Evolutionary conservation across 441 rosid species (phyloP), one percentile per base, ranked within the genome.

Genomic region (Erodium texanum): DNA sequence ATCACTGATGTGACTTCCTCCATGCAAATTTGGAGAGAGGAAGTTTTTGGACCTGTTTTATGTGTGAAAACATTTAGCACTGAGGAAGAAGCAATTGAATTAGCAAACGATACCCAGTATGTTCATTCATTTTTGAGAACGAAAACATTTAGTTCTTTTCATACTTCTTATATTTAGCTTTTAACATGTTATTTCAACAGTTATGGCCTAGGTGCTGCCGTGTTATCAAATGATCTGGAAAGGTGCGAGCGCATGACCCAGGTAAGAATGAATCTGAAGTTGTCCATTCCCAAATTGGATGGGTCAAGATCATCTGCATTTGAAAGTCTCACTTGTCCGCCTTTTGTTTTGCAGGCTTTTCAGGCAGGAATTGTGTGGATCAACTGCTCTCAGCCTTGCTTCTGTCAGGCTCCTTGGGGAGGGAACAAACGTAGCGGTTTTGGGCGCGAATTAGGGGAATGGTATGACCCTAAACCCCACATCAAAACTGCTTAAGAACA

Each of bases 21-120:
- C 72, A 89, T 89, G 99, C 86, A 94, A 84, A 92, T 94, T 66
- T 94, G 99, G 99, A 92, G 89, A 75, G 99, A 94, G 73, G 99
- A 94, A 83, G 97, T 92, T 52, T 94, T 94, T 78, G 99, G 98
- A 70, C 98, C 99, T 68, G 96, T 92, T 73, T 80, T 94, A 1
- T 88, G 94, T 72, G 87, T 89, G 38, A 92, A 89, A 82, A 88
- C 97, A 66, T 94, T 94, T 79, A 73, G 82, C 54, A 80, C 87
- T 0, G 98, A 94, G 82, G 98, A 94, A 32, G 99, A 92, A 84
- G 98, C 99, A 62, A 87, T 92, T 64, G 89, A 87, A 32, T 82
- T 92, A 81, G 98, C 98, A 76, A 94, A 94, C 75, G 94, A 92
- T 68, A 85, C 92, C 71, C 89, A 75, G 99, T 92, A 77, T 87